Percentiles rank a stretch among this genome's conserved stretches.
These are phyloP conservation scores for Cladochytrium replicatum DNA, from an alignment of 192 early-diverging fungal species.

Conservation along the genomic window DNA sequence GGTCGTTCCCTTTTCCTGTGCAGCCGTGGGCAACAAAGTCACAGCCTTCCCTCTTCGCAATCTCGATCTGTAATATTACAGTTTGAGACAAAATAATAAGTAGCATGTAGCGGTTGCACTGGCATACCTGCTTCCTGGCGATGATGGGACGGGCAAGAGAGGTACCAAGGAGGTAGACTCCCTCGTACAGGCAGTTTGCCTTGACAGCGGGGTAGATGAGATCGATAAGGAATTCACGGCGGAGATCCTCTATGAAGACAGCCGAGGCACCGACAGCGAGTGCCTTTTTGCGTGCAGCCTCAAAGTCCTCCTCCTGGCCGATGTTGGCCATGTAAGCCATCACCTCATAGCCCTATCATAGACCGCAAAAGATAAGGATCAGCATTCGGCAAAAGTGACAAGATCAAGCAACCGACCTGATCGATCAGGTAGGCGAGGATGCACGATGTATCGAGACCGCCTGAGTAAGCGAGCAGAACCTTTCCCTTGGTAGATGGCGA, in stretches of 20 bases:
- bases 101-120: background rate
- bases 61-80: conserved; percentile 63
- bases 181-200: conserved; percentile 91
- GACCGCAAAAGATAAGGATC: conserved; percentile 1
- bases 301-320: conserved; percentile 98
- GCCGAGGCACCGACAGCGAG: conserved; percentile 84
- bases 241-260: conserved; percentile 94
- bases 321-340: conserved; percentile 96
- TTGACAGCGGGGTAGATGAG: conserved; percentile 87
- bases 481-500: conserved; percentile 62
- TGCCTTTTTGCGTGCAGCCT: conserved; percentile 85
- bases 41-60: conserved; percentile 88
- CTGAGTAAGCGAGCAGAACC: conserved; percentile 92
- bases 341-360: conserved; percentile 77
- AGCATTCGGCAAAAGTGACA: background rate
- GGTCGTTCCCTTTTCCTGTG: conserved; percentile 99
- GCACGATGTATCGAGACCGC: conserved; percentile 98
- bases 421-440: conserved; percentile 98
- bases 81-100: conserved; percentile 2
- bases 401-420: conserved; percentile 32
- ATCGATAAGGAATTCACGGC: conserved; percentile 87
- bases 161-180: conserved; percentile 93
- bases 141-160: conserved; percentile 96
- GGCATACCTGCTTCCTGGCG: conserved; percentile 54
- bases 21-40: conserved; percentile 96